phyloP scores from a whole-genome alignment of 768 basidiomycete species.

The Melanogaster broomeanus region DNA sequence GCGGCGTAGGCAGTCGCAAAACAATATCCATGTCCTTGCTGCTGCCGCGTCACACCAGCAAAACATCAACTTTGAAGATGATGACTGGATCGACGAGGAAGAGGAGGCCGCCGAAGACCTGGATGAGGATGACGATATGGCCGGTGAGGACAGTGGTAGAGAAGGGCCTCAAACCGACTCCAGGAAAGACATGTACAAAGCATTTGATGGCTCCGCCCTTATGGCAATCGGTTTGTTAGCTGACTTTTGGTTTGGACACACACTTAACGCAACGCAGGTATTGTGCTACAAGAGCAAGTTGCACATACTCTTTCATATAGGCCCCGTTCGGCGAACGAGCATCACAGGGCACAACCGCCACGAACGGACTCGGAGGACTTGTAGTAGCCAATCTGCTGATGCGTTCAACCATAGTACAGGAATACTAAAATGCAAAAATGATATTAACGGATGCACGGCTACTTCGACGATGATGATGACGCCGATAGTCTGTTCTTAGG shows the following conservation, averaged over 20 bases:
- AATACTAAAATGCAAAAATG: slow-evolving; percentile 7
- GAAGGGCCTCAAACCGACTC: slow-evolving; percentile 5
- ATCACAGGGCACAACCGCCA: slow-evolving; percentile 5
- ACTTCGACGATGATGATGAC: slow-evolving; percentile 10
- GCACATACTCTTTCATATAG: slow-evolving; percentile 29
- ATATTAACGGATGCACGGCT: slow-evolving; percentile 5
- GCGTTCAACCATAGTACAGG: no score
- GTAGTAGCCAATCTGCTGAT: neutral
- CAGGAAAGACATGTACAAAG: slow-evolving; percentile 68
- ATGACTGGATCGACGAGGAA: slow-evolving; percentile 13
- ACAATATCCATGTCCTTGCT: slow-evolving; percentile 25
- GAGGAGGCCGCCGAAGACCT: slow-evolving; percentile 17
- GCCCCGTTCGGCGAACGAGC: neutral
- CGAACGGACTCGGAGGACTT: slow-evolving; percentile 1
- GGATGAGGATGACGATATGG: slow-evolving; percentile 9
- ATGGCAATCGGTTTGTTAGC: slow-evolving; percentile 62
- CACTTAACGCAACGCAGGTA: slow-evolving; percentile 42
- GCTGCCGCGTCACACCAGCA: slow-evolving; percentile 3
- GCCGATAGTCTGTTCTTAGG: slow-evolving; percentile 16
- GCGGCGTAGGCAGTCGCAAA: slow-evolving; percentile 14
- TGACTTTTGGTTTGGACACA: neutral
- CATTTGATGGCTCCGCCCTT: slow-evolving; percentile 71
- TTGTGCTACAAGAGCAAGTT: slow-evolving; percentile 70
- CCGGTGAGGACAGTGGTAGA: slow-evolving; percentile 7
- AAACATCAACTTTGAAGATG: slow-evolving; percentile 5